Conservation (phyloP, 2,329 filamentous ascomycete species). For the Scorias spongiosa region DNA sequence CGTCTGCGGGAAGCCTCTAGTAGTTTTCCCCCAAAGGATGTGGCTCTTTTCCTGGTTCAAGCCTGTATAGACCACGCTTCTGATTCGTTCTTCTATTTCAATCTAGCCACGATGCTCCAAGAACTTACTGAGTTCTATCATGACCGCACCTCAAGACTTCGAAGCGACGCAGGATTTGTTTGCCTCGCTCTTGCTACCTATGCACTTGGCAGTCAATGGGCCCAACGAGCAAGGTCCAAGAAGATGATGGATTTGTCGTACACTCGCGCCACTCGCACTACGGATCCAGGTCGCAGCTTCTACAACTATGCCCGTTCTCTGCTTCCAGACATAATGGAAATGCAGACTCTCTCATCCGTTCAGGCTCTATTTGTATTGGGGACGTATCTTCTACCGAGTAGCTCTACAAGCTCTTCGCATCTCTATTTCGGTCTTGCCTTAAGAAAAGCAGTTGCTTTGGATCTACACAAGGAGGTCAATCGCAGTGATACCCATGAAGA, state of each 20-base stretch:
- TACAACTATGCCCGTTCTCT: neutral
- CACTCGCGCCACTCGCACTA: neutral
- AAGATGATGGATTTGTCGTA: slow-evolving; percentile 1
- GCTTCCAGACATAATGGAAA: slow-evolving; percentile 2
- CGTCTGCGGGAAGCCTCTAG: neutral
- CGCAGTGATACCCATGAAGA: slow-evolving; percentile 39
- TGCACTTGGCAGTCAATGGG: slow-evolving; percentile 3
- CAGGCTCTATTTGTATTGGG: slow-evolving; percentile 3
- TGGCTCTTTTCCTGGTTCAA: slow-evolving; percentile 1
- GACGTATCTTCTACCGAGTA: slow-evolving; percentile 1
- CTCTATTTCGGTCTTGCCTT: slow-evolving; percentile 3
- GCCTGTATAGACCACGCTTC: slow-evolving; percentile 1
- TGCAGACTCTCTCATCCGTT: slow-evolving; percentile 1
- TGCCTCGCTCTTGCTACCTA: slow-evolving; percentile 1
- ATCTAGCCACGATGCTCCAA: neutral
- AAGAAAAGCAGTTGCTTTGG: slow-evolving; percentile 1
- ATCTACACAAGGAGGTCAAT: slow-evolving; percentile 27
- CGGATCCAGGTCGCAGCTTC: neutral
- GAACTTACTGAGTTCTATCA: slow-evolving; percentile 1
- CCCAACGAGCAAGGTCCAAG: slow-evolving; percentile 2
- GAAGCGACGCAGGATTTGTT: slow-evolving; percentile 1
- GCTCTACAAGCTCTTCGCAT: slow-evolving; percentile 1
- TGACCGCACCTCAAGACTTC: neutral
- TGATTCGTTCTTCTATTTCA: slow-evolving; percentile 3
- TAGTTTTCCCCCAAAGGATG: neutral